Base-by-base conservation (phyloP, 306 rosid species). In the Malus fusca region DNA sequence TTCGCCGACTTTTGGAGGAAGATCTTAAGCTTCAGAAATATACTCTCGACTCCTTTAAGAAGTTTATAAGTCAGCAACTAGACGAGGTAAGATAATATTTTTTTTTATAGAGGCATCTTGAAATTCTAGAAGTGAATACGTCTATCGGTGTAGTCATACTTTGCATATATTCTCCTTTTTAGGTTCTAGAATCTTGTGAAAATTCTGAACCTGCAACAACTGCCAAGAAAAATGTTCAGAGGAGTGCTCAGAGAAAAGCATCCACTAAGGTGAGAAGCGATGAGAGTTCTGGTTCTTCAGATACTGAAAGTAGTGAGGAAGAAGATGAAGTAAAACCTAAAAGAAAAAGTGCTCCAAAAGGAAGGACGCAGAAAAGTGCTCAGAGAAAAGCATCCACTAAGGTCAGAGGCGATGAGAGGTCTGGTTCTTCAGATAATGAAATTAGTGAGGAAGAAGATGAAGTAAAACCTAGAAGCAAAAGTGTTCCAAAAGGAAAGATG, bases 1-100 rank as follows among this genome's bases (percentile, higher is more conserved):
- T 95, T 73, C 98, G 97, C 42, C 90, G 98, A 62, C 85, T 92
- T 68, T 77, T 95, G 85, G 98, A 95, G 85, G 83, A 84, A 83
- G 98, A 95, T 84, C 97, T 95, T 83, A 81, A 85, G 75, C 92
- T 95, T 70, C 87, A 83, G 67, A 78, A 76, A 74, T 70, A 78
- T 83, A 42, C 87, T 76, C 96, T 95, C 68, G 98, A 95, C 82
- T 77, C 91, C 59, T 79, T 2, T 71, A 95, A 95, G 84, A 90
- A 92, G 84, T 80, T 92, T 81, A 88, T 95, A 81, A 88, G 81
- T 75, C 88, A 80, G 55, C 88, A 92, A 76, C 82, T 95, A 77
- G 98, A 95, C 58, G 78, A 84, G 89, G 98, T 90, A 74, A 78
- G 91, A 59, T 35, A 60, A 77, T 63, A 66, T 60, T 48, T 75